Evolutionary conservation across 2,329 filamentous ascomycete species (phyloP).

Genomic region (Camptophora hylomeconis): DNA sequence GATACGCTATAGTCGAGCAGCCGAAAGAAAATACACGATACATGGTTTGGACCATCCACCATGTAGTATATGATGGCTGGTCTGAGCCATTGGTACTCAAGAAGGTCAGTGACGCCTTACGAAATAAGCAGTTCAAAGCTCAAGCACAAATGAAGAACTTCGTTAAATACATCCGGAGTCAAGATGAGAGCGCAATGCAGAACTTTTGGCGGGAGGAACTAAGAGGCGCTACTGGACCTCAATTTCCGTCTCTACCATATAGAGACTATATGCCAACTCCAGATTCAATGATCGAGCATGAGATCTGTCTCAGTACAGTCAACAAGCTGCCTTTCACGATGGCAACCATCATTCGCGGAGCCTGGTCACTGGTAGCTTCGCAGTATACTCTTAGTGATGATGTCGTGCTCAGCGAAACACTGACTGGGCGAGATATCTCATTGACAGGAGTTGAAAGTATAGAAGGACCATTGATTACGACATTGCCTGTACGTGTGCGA

Average conservation of each 20-base stretch:
- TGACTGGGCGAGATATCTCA: slow-evolving; percentile 35
- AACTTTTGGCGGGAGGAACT: slow-evolving; percentile 37
- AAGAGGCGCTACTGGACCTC: slow-evolving; percentile 31
- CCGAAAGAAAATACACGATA: slow-evolving; percentile 18
- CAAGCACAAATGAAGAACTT: slow-evolving; percentile 31
- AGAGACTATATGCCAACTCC: slow-evolving; percentile 33
- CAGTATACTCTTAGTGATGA: slow-evolving; percentile 33
- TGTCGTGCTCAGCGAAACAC: slow-evolving; percentile 37
- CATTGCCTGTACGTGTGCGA: slow-evolving; percentile 30
- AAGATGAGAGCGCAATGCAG: slow-evolving; percentile 27
- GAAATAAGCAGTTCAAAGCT: slow-evolving; percentile 2
- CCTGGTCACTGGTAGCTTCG: slow-evolving; percentile 35
- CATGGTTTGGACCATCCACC: slow-evolving; percentile 39
- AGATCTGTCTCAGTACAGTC: slow-evolving; percentile 20
- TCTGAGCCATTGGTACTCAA: slow-evolving; percentile 26
- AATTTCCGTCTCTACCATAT: slow-evolving; percentile 38
- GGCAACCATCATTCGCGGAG: slow-evolving; percentile 35
- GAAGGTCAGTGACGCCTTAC: slow-evolving; percentile 25
- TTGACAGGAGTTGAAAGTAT: slow-evolving; percentile 34
- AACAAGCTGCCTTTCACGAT: slow-evolving; percentile 26
- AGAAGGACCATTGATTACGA: slow-evolving; percentile 32
- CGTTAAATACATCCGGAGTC: slow-evolving; percentile 33
- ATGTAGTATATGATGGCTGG: slow-evolving; percentile 41
- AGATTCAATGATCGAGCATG: slow-evolving; percentile 31
- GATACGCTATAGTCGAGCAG: slow-evolving; percentile 24